Conservation (phyloP, 2,329 filamentous ascomycete genomes). For the Penicillium sp. region DNA sequence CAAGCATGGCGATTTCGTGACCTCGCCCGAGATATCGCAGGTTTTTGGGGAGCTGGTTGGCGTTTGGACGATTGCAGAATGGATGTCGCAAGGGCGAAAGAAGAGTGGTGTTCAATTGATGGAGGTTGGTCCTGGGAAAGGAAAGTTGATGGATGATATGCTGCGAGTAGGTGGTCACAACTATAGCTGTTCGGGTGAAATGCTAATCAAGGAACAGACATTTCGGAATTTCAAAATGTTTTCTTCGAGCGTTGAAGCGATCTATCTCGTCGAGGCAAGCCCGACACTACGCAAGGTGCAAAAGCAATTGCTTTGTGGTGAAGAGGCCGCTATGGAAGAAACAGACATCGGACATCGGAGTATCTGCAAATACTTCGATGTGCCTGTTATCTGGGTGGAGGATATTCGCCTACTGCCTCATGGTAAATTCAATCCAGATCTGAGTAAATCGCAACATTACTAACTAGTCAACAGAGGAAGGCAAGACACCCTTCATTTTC, state of each 20-base stretch:
- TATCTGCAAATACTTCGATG: constrained; percentile 64
- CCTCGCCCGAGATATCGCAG: constrained; percentile 94
- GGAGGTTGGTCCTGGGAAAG: constrained; percentile 87
- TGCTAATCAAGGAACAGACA: constrained; percentile 50
- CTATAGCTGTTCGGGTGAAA: neutral
- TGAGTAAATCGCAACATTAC: neutral
- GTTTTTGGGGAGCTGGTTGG: constrained; percentile 92
- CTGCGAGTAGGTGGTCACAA: constrained; percentile 58
- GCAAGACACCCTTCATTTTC: constrained; percentile 81
- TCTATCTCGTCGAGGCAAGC: constrained; percentile 95
- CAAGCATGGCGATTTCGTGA: constrained; percentile 89
- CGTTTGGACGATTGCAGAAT: constrained; percentile 93
- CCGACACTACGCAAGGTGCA: constrained; percentile 69
- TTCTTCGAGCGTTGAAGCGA: constrained; percentile 68
- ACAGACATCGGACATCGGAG: constrained; percentile 69
- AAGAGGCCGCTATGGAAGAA: constrained; percentile 59
- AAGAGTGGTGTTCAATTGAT: constrained; percentile 75
- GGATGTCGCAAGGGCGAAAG: constrained; percentile 80
- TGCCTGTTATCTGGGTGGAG: constrained; percentile 85
- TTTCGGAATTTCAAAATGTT: constrained; percentile 77
- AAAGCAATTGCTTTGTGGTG: constrained; percentile 73
- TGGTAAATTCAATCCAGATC: constrained; percentile 41
- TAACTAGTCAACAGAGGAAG: constrained; percentile 44
- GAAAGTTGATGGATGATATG: constrained; percentile 96
- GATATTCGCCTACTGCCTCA: constrained; percentile 76